Base-by-base conservation (phyloP, 2,329 filamentous ascomycete species). In the Calonectria pseudoreteaudii region DNA sequence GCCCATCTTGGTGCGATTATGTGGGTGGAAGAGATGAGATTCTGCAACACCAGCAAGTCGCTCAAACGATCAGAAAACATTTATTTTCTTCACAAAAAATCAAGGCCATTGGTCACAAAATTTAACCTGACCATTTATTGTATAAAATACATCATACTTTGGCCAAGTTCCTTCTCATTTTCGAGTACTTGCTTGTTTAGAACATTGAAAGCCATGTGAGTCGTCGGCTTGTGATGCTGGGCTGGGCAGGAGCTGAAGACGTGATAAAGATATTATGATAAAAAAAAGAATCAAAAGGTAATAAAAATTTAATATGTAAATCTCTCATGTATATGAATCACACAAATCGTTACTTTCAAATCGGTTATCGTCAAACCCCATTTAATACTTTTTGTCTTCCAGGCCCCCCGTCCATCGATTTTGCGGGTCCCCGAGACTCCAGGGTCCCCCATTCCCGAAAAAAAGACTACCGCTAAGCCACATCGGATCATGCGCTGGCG, bases 381-480 rank as follows among this genome's bases (percentile, higher is more conserved):
- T 38, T 10, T 23, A 11, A n/a, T n/a, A 5, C 31, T 38, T 26
- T 60, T 60, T n/a, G 23, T 38, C n/a, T 23, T 16, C 13, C 7
- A 30, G 26, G n/a, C 20, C 36, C 34, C 34, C 34, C 28, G 20
- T 64, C 36, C 20, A 64, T 64, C 9, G 31, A 47, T 64, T 64
- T 44, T 64, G 60, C 38, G 60, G 60, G 41, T 38, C n/a, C 41
- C 67, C 53, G 16, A 30, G 34, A 53, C 34, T 41, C 49, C 18
- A 53, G 34, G 65, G 65, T 52, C 47, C 47, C 41, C 30, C 34
- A 38, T 38, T 16, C 34, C 20, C 50, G 50, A 47, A 65, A 26
- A 65, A 47, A 56, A 26, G 64, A 52, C n/a, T 71, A 65, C 76
- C 77, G 38, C 77, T 79, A 78, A 72, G 53, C 77, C 72, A 62